Evolutionary conservation across 2,329 filamentous ascomycete species (phyloP), one percentile per base, ranked within the genome.

Genomic region (Onygenales sp.): DNA sequence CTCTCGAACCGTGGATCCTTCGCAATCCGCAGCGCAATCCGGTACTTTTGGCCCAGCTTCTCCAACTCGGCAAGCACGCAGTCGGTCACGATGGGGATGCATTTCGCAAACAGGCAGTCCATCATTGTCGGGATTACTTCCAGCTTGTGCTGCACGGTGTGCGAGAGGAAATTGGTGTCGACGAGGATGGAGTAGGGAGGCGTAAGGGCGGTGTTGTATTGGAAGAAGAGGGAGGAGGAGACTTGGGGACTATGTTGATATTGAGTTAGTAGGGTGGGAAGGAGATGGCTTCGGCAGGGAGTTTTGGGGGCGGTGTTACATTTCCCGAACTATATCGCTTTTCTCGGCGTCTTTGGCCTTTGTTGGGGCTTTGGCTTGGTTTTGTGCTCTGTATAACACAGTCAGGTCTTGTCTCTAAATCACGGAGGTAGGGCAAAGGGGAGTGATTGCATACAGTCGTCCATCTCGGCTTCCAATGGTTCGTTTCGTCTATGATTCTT

Each of bases 31-130:
- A 95, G 71, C 1, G 92, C 91, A 53, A 97, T 83, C 7, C 91
- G 77, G 73, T 95, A 98, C 67, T 93, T 93, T 2, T 83, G 82
- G 0, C 92, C 91, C 8, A 96, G 78, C 68, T 95, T 95, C 67
- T 95, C 90, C 59, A 96, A 72, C 69, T 95, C 90, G 53, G 84
- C 85, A 80, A 91, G 85, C 61, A 85, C 84, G 74, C 87, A 91
- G 60, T 82, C 81, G 2, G 90, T 95, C 60, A 97, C 90, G 59
- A 93, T 86, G 14, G 90, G 89, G 21, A 84, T 89, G 68, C 88
- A 93, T 64, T 94, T 94, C 14, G 92, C 92, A 68, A 91, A 95
- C 4, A 98, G 79, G 52, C 88, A 87, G 69, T 96, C 90, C 89
- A 96, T 95, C 76, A 96, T 88, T 2, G 86, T 84, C 56, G 92